Conservation (phyloP, 306 rosid species). For the Luffa aegyptiaca region DNA sequence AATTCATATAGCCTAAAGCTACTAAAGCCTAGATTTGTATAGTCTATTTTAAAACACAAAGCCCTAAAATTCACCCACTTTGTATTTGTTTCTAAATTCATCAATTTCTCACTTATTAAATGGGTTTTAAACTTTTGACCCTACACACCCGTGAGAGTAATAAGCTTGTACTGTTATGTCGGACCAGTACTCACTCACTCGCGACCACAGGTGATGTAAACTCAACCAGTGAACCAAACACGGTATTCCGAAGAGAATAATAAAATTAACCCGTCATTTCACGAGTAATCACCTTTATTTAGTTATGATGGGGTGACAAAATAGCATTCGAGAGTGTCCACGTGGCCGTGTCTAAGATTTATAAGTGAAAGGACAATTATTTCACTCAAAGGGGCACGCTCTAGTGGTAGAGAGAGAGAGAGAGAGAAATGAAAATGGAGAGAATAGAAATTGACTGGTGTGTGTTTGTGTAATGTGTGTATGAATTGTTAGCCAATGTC, state of each 20-base stretch:
- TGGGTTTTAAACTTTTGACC: not conserved
- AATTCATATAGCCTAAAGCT: not conserved
- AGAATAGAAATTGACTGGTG: slow-evolving; percentile 52
- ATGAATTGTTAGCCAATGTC: slow-evolving; percentile 22
- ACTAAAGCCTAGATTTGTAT: not conserved
- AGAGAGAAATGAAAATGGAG: slow-evolving; percentile 10
- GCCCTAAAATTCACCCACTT: not conserved
- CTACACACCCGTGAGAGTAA: too few relatives aligned
- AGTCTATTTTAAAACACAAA: not conserved
- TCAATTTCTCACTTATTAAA: not conserved
- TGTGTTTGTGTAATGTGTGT: slow-evolving; percentile 7
- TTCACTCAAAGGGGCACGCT: slow-evolving; percentile 23
- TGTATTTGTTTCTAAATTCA: not conserved
- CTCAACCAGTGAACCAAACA: not conserved
- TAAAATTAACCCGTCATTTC: not conserved
- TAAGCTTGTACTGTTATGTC: too few relatives aligned
- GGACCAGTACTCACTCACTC: too few relatives aligned
- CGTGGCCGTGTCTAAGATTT: slow-evolving; percentile 33
- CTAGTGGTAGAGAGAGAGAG: slow-evolving; percentile 9
- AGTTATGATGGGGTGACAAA: not conserved
- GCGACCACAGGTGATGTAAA: too few relatives aligned
- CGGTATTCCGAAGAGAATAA: not conserved
- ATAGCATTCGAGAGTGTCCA: slow-evolving; percentile 15
- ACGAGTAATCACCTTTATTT: not conserved
- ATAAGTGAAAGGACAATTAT: slow-evolving; percentile 43